Evolutionary conservation across 495 filamentous ascomycete genomes (phyloP), one percentile per base, ranked within the genome.

Genomic region (Aspergillus nanangensis): DNA sequence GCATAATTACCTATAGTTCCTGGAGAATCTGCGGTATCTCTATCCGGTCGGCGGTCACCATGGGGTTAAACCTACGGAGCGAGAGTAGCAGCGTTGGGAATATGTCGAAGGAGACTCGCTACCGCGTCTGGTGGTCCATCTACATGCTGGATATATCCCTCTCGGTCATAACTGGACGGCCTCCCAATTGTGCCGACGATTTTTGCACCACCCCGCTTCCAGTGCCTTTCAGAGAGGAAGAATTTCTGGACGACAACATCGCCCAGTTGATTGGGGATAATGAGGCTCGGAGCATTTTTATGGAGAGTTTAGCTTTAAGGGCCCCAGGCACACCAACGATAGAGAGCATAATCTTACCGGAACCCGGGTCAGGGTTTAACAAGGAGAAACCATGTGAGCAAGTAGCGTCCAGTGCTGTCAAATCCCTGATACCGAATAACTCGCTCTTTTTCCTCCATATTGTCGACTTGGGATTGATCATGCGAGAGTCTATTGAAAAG

Each of bases 31-130:
- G 69, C 55, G 82, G 81, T 19, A 64, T 81, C 25, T 76, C 79
- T 8, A 67, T 85, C 45, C 74, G 80, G 35, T 75, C 77, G 46
- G 79, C 78, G 7, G 62, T 76, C 29, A 71, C 74, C 0, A 73
- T 86, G 44, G 82, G 81, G 10, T 62, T 87, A 19, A 79, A 86
- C 48, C 58, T 84, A 15, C 76, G 79, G 15, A 85, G 76, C 49
- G 74, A 80, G 27, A 77, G 67, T 27, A 66, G 58, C 10, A 61
- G 61, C 7, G 52, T 81, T 19, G 49, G 56, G 13, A 67, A 76
- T 27, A 47, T 64, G 10, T 74, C 81, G 4, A 79, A 75, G 43
- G 68, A 71, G 37, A 62, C 56, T 34, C 61, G 66, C 11, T 69
- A 67, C 40, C 53, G 65, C 17, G 60, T 67, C 11, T 71, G 68